Evolutionary conservation across 129 eudicot genomes (phyloP), one percentile per base, ranked within the genome.

Genomic region (Apium graveolens): DNA sequence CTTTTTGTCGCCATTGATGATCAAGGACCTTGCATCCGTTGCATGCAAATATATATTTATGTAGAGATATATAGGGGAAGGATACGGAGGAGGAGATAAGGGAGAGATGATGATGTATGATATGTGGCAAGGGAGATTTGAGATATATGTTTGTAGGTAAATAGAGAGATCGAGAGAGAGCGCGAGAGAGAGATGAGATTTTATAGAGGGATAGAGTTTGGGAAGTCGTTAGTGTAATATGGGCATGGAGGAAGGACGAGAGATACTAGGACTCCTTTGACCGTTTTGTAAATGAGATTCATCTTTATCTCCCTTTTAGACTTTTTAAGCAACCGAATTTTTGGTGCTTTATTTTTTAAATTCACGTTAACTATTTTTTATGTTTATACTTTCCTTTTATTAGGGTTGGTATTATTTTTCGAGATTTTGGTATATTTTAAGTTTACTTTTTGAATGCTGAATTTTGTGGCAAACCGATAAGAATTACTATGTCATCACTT

Each of bases 1-100:
- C 77, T 75, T n/a, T n/a, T n/a, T 26, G 80, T 63, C 26, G 86
- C 86, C 86, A 83, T 83, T 75, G 51, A 31, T 21, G 70, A 45
- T 44, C 48, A 44, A 49, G 8, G 6, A 60, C 20, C 9, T 74
- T 14, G 68, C 68, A 8, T n/a, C 7, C 62, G 62, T 63, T 48
- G 66, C 57, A 60, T 18, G 69, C 26, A 44, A 20, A 68, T 3
- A 5, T 3, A 5, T 35, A 32, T 1, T 35, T 18, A 35, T 9
- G 35, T 11, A 38, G 8, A 27, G 10, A 70, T 37, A 70, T 20
- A 39, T 35, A 35, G 5, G 65, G 8, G 29, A 9, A 1, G 3
- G n/a, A 11, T 29, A 24, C n/a, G 65, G 12, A n/a, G 13, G 11
- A 7, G 12, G 31, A 57, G 65, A 57, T 57, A 57, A n/a, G 31